Percentiles rank a stretch among this genome's conserved stretches.
These are phyloP conservation scores for Rhypophila decipiens DNA, from an alignment of 495 filamentous ascomycete genomes.

Conservation along the genomic window DNA sequence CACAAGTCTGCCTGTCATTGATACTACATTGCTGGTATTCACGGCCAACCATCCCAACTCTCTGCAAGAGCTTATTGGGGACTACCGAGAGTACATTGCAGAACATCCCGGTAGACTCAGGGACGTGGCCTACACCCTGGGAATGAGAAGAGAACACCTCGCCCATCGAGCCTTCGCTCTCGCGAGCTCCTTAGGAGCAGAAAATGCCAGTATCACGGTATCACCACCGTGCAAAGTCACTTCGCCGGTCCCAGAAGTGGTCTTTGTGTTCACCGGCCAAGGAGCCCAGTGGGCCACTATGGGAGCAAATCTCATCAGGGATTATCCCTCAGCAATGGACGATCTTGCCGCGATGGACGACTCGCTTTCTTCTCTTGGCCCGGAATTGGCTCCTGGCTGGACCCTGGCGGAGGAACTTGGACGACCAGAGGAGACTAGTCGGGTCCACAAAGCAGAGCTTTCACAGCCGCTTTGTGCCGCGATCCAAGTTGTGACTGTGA, in stretches of 20 bases:
- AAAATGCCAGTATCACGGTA: neutral
- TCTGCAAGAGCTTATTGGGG: neutral
- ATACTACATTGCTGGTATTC: neutral
- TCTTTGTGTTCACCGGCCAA: slow-evolving; percentile 12
- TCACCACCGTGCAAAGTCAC: neutral
- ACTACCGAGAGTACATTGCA: neutral
- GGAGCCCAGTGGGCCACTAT: slow-evolving; percentile 25
- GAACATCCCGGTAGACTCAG: neutral
- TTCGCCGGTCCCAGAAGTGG: neutral
- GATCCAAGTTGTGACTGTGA: slow-evolving; percentile 17
- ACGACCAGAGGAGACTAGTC: neutral
- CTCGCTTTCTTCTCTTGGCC: no score
- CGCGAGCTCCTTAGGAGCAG: neutral
- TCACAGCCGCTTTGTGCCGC: slow-evolving; percentile 14
- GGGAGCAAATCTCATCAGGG: slow-evolving; percentile 15
- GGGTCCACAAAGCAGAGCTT: slow-evolving; percentile 7
- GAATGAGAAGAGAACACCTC: neutral
- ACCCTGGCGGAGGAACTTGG: neutral
- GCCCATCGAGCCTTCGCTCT: slow-evolving; percentile 1
- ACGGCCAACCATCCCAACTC: neutral
- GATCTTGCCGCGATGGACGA: neutral
- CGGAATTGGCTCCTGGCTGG: neutral
- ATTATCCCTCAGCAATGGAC: neutral
- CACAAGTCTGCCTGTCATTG: neutral
- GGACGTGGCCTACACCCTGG: slow-evolving; percentile 1